Conservation (phyloP, 73 alveolate genomes). For the Symbiodinium pilosum region DNA sequence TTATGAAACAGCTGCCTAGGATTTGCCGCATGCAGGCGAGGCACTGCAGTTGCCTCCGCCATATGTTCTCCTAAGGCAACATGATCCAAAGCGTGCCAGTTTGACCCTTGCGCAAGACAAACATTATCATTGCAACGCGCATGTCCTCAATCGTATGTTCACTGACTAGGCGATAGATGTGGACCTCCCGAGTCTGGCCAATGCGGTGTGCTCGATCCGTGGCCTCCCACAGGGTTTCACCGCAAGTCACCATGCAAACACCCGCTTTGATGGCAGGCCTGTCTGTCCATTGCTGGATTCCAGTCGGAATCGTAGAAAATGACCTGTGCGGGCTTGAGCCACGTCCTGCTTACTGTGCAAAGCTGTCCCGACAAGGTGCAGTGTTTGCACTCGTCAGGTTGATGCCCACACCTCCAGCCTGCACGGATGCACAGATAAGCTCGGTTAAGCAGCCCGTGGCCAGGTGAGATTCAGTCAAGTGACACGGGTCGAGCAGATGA, state of each 20-base stretch:
- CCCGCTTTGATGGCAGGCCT: neutral
- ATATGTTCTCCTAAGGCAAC: slow-evolving; percentile 97
- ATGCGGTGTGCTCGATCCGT: slow-evolving; percentile 99
- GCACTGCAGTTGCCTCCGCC: slow-evolving; percentile 98
- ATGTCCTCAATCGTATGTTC: slow-evolving; percentile 96
- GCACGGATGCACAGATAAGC: neutral
- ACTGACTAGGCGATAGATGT: slow-evolving; percentile 99
- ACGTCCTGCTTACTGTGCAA: neutral
- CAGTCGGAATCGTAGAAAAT: slow-evolving; percentile 99
- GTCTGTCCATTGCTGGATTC: slow-evolving; percentile 99
- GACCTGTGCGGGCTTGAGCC: slow-evolving; percentile 95
- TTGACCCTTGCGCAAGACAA: too few relatives aligned
- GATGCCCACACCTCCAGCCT: slow-evolving; percentile 99
- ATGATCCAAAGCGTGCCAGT: neutral
- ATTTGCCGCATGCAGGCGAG: neutral
- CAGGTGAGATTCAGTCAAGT: too few relatives aligned
- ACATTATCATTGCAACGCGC: neutral
- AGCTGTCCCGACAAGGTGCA: neutral
- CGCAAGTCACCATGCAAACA: too few relatives aligned
- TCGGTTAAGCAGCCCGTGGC: neutral
- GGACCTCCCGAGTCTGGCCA: slow-evolving; percentile 99
- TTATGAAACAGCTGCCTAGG: neutral
- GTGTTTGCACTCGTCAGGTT: slow-evolving; percentile 99
- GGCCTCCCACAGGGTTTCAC: too few relatives aligned
- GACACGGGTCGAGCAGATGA: slow-evolving; percentile 99